Conservation (phyloP, 2,329 filamentous ascomycete species). For the Penicillium griseofulvum region DNA sequence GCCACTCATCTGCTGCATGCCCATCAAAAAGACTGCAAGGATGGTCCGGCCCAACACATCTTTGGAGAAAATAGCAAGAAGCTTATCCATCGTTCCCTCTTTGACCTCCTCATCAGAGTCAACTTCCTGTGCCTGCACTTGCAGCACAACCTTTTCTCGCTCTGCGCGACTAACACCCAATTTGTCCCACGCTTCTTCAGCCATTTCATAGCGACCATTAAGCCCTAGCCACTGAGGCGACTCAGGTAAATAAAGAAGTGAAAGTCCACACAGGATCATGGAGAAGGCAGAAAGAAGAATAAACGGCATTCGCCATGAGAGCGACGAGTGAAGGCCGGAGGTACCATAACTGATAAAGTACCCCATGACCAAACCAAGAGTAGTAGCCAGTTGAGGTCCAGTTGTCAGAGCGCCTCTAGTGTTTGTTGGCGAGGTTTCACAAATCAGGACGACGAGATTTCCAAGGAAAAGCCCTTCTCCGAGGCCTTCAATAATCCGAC, state of each 20-base stretch:
- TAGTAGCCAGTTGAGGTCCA: constrained; percentile 54
- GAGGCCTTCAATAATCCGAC: constrained; percentile 56
- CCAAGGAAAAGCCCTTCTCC: constrained; percentile 60
- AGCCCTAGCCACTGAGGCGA: constrained; percentile 59
- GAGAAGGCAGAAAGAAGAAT: constrained; percentile 48
- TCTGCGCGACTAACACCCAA: constrained; percentile 48
- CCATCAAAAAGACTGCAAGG: constrained; percentile 57
- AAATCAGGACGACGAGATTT: constrained; percentile 59
- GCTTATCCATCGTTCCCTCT: constrained; percentile 16
- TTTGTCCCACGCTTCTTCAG: constrained; percentile 42
- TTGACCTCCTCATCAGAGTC: not conserved
- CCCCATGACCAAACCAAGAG: constrained; percentile 52
- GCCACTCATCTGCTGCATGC: constrained; percentile 59
- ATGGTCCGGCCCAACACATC: constrained; percentile 50
- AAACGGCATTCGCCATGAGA: constrained; percentile 59
- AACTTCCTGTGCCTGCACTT: constrained; percentile 14
- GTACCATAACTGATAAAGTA: constrained; percentile 63
- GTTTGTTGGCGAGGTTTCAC: constrained; percentile 57
- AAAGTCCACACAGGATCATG: constrained; percentile 37
- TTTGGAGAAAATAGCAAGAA: constrained; percentile 36
- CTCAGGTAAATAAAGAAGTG: constrained; percentile 50
- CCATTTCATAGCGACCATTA: constrained; percentile 49
- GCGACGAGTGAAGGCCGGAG: constrained; percentile 45
- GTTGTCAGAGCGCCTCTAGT: constrained; percentile 53
- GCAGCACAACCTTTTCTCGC: constrained; percentile 48